Conservation (phyloP, 2,329 filamentous ascomycete species). For the Colletotrichum theobromicola region DNA sequence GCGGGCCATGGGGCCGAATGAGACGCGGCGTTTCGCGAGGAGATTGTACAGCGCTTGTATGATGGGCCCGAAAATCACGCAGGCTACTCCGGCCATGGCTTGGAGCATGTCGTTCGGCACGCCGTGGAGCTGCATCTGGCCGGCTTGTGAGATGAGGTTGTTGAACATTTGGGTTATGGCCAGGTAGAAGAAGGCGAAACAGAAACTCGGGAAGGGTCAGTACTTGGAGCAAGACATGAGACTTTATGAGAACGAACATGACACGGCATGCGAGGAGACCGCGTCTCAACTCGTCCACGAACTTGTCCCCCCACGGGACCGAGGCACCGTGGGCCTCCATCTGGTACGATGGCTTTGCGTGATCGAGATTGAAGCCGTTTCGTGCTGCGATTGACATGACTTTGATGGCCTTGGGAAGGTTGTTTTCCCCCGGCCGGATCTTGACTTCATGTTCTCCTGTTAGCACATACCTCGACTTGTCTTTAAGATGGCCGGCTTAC, state of each 20-base stretch:
- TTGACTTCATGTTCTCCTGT: slow-evolving; percentile 14
- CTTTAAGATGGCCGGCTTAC: not conserved
- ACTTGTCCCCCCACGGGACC: slow-evolving; percentile 69
- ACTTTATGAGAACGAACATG: slow-evolving; percentile 54
- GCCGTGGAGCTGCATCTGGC: slow-evolving; percentile 55
- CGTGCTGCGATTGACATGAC: slow-evolving; percentile 40
- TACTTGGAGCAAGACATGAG: not conserved
- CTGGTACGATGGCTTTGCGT: slow-evolving; percentile 42
- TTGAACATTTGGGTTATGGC: slow-evolving; percentile 60
- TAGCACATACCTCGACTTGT: not conserved
- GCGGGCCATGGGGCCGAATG: slow-evolving; percentile 58
- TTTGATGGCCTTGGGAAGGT: slow-evolving; percentile 61
- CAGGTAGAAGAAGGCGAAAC: slow-evolving; percentile 29
- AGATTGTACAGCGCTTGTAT: slow-evolving; percentile 58
- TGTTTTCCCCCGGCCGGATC: slow-evolving; percentile 54
- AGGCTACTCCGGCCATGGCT: slow-evolving; percentile 57
- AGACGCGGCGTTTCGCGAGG: slow-evolving; percentile 48
- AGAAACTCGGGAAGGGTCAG: not conserved
- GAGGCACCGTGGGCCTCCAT: slow-evolving; percentile 49
- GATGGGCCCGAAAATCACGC: slow-evolving; percentile 60
- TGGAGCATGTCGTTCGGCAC: slow-evolving; percentile 60
- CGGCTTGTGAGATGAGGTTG: slow-evolving; percentile 60
- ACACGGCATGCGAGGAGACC: slow-evolving; percentile 71
- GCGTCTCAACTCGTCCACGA: slow-evolving; percentile 75
- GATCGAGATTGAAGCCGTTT: slow-evolving; percentile 45